A percentile compares a stretch with the other conserved stretches of the same genome.
Evolutionary conservation across 768 basidiomycete species (phyloP).

Genomic region (Tulasnella sp.): DNA sequence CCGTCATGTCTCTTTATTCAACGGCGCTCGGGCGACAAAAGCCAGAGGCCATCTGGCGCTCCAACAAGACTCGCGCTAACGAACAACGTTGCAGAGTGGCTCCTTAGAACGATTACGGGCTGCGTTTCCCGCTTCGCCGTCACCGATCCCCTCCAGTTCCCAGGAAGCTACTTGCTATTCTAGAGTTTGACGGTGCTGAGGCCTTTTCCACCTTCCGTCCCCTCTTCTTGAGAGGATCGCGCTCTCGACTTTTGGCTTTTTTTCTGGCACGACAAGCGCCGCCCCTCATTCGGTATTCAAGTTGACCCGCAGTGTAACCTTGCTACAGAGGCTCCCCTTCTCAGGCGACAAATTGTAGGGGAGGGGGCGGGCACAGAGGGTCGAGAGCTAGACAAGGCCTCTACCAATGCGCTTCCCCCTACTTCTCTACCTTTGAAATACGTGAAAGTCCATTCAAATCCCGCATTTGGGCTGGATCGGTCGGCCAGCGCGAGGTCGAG

Average conservation of each 20-base stretch:
- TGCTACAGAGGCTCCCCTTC: conserved; percentile 2
- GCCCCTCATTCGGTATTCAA: conserved; percentile 7
- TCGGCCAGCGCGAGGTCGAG: conserved; percentile 3
- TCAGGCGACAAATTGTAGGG: neutral
- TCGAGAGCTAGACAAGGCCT: neutral
- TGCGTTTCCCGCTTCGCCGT: neutral
- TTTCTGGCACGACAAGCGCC: neutral
- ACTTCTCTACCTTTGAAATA: neutral
- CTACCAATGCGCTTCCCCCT: neutral
- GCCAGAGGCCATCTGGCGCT: neutral
- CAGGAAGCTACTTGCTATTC: conserved; percentile 10
- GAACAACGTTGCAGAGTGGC: neutral
- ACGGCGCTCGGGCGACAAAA: conserved; percentile 4
- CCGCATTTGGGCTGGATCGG: neutral
- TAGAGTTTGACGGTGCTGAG: conserved; percentile 5
- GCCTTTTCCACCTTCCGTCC: neutral
- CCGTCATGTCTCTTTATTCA: neutral
- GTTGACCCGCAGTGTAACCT: neutral
- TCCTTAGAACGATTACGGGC: neutral
- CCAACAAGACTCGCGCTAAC: neutral
- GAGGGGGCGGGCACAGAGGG: neutral
- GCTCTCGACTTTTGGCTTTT: neutral
- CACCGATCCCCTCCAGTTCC: neutral
- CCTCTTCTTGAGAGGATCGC: conserved; percentile 7
- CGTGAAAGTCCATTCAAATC: neutral